These are phyloP conservation scores for Salvia hispanica DNA, from an alignment of 257 asterid genomes.

Conservation along the genomic window DNA sequence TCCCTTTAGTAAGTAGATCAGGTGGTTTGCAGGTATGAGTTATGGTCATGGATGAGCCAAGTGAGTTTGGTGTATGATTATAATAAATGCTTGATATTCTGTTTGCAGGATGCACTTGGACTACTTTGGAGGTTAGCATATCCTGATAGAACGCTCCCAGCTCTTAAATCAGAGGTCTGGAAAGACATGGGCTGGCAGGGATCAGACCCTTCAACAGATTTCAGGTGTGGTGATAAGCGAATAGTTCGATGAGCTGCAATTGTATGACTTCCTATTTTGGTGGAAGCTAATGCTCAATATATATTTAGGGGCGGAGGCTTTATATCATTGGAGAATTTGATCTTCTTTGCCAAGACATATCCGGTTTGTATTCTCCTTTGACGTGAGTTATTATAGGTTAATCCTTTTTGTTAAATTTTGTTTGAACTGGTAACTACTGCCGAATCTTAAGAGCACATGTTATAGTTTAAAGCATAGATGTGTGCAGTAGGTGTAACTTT, in stretches of 20 bases:
- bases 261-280: conserved; percentile 18
- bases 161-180: conserved; percentile 93
- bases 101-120: conserved; percentile 83
- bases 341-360: conserved; percentile 80
- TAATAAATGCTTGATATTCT: conserved; percentile 12
- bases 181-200: conserved; percentile 99
- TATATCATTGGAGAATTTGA: conserved; percentile 89
- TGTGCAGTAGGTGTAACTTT: background rate
- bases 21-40: background rate
- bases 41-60: background rate
- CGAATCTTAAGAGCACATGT: background rate
- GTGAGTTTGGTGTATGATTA: conserved; percentile 8
- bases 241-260: conserved; percentile 6
- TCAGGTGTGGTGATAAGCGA: conserved; percentile 57
- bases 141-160: conserved; percentile 75
- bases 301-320: conserved; percentile 93
- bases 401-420: background rate
- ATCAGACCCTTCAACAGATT: conserved; percentile 94
- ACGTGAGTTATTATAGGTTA: conserved; percentile 8
- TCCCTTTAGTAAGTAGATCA: background rate
- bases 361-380: conserved; percentile 66
- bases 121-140: conserved; percentile 88
- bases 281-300: conserved; percentile 28
- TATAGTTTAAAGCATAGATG: background rate
- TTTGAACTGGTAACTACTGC: background rate